These are phyloP conservation scores for Schrenkiella parvula DNA, from an alignment of 345 rosid species.

Conservation along the genomic window DNA sequence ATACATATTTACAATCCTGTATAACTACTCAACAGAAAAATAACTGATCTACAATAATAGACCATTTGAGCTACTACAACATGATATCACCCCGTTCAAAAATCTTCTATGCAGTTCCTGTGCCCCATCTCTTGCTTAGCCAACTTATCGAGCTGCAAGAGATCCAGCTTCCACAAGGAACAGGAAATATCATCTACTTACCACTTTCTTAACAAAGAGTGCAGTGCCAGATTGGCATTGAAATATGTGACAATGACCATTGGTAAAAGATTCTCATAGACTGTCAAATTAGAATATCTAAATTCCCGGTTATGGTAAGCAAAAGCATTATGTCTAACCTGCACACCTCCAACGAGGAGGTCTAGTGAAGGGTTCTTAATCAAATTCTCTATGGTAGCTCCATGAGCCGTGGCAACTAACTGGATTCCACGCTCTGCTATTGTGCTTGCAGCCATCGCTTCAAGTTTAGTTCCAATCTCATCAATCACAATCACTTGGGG, in stretches of 20 bases:
- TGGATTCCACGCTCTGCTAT: slow-evolving; percentile 96
- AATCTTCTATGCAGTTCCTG: not conserved
- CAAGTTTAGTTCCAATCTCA: slow-evolving; percentile 93
- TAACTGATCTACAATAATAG: not conserved
- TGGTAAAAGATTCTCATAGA: slow-evolving; percentile 1
- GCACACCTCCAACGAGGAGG: slow-evolving; percentile 90
- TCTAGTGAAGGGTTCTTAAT: slow-evolving; percentile 88
- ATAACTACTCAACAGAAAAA: not conserved
- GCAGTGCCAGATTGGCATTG: not conserved
- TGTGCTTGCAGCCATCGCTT: slow-evolving; percentile 90
- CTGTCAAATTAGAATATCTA: not conserved
- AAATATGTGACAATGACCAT: not conserved
- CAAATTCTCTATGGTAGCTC: slow-evolving; percentile 76
- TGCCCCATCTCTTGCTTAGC: not conserved
- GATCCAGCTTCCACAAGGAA: not conserved
- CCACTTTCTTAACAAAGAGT: not conserved
- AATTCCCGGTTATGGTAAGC: not conserved
- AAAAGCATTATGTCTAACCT: slow-evolving; percentile 42
- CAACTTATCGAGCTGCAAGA: not conserved
- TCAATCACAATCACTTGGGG: slow-evolving; percentile 91
- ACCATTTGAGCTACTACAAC: not conserved
- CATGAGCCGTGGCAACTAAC: slow-evolving; percentile 94
- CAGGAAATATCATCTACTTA: not conserved
- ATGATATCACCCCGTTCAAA: not conserved
- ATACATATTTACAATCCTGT: not conserved